Percentiles rank a stretch among this genome's conserved stretches.
These are phyloP conservation scores for Xylariaceae sp. DNA, from an alignment of 2,329 filamentous ascomycete genomes.

Conservation along the genomic window DNA sequence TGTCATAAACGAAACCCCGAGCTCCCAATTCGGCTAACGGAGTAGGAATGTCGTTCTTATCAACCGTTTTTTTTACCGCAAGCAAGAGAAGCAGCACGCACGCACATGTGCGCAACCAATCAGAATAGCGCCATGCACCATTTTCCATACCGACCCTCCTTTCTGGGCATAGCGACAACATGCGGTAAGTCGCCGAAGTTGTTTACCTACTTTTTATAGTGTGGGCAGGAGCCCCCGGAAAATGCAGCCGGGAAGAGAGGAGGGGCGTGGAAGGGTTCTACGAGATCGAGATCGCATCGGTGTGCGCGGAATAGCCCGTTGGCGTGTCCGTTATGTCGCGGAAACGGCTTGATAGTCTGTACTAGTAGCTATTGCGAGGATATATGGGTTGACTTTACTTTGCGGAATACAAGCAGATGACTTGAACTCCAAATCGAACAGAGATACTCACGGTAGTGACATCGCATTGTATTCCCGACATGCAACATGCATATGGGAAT, in stretches of 20 bases:
- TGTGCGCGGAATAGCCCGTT: too few species aligned
- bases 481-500: too few species aligned
- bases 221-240: neutral
- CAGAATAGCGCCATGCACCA: slow-evolving; percentile 6
- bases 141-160: neutral
- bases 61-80: neutral
- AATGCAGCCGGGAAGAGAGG: neutral
- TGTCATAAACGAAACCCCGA: slow-evolving; percentile 22
- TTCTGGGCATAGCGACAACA: slow-evolving; percentile 22
- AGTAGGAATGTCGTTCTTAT: slow-evolving; percentile 13
- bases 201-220: slow-evolving; percentile 10
- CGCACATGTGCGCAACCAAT: slow-evolving; percentile 17
- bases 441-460: too few species aligned
- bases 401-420: too few species aligned
- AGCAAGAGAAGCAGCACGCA: neutral
- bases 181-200: slow-evolving; percentile 23
- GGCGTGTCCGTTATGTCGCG: too few species aligned
- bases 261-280: too few species aligned
- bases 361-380: too few species aligned
- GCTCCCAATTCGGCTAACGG: slow-evolving; percentile 23
- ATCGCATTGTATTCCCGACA: too few species aligned
- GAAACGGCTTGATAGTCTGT: too few species aligned
- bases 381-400: too few species aligned
- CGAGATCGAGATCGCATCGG: too few species aligned
- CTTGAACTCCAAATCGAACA: too few species aligned